phyloP scores from a whole-genome alignment of 2,329 filamentous ascomycete genomes.

The Claviceps capensis region DNA sequence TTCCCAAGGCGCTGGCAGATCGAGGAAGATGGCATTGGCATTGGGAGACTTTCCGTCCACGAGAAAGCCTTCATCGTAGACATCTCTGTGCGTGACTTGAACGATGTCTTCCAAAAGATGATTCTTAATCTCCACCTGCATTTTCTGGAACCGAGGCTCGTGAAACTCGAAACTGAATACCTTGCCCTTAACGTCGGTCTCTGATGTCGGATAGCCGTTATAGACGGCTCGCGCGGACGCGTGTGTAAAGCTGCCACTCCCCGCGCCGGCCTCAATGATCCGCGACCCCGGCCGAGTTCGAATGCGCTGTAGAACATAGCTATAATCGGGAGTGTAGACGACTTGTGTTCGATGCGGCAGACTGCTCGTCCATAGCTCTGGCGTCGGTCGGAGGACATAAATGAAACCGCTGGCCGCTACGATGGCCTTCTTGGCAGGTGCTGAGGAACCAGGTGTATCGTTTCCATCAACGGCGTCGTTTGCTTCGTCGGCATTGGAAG shows the following conservation, averaged over 20 bases:
- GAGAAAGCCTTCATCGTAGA: conserved; percentile 62
- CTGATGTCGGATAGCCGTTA: conserved; percentile 47
- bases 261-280: conserved; percentile 69
- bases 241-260: conserved; percentile 75
- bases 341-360: conserved; percentile 74
- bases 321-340: conserved; percentile 78
- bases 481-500: conserved; percentile 20
- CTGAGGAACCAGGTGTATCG: conserved; percentile 18
- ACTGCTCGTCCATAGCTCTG: conserved; percentile 70
- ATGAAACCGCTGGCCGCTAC: conserved; percentile 56
- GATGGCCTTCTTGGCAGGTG: conserved; percentile 31
- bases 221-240: conserved; percentile 65
- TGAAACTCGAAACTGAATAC: conserved; percentile 80
- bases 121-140: conserved; percentile 53
- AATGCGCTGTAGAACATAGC: conserved; percentile 67
- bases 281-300: conserved; percentile 58
- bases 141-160: conserved; percentile 53
- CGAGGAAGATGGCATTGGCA: conserved; percentile 63
- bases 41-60: conserved; percentile 44
- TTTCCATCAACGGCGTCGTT: conserved; percentile 6
- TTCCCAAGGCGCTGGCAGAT: conserved; percentile 70
- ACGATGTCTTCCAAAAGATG: conserved; percentile 55
- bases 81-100: conserved; percentile 63
- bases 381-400: conserved; percentile 65
- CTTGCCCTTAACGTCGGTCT: conserved; percentile 40